A percentile compares a stretch with the other conserved stretches of the same genome.
Conservation (phyloP, 768 basidiomycete species). For the Neoboletus magnificus region DNA sequence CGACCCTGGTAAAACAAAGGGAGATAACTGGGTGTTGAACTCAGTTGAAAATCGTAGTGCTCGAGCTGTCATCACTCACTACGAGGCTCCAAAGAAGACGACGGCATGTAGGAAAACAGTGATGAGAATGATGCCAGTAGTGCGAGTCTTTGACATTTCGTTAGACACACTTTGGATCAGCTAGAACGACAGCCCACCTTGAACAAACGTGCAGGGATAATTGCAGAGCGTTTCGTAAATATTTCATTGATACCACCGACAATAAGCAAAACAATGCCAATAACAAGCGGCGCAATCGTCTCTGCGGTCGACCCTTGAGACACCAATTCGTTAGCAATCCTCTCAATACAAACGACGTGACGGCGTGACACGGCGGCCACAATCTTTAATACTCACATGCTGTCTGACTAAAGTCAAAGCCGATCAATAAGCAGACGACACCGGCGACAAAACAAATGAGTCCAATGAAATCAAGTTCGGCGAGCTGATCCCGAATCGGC, state of each 20-base stretch:
- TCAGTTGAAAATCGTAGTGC: background rate
- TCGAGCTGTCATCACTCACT: constrained; percentile 13
- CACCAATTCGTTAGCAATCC: background rate
- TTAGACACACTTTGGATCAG: background rate
- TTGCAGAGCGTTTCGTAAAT: constrained; percentile 61
- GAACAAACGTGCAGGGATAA: constrained; percentile 74
- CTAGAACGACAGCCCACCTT: constrained; percentile 38
- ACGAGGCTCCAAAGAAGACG: constrained; percentile 51
- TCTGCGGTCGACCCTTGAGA: constrained; percentile 51
- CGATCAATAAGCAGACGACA: constrained; percentile 65
- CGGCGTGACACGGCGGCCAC: background rate
- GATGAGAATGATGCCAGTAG: constrained; percentile 59
- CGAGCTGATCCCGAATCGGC: constrained; percentile 54
- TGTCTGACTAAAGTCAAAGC: constrained; percentile 68
- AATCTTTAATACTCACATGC: constrained; percentile 47
- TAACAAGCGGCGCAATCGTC: constrained; percentile 59
- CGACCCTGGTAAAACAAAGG: constrained; percentile 69
- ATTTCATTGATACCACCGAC: constrained; percentile 54
- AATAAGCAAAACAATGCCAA: constrained; percentile 56
- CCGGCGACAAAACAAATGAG: constrained; percentile 60
- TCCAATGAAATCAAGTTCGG: constrained; percentile 71
- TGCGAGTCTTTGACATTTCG: constrained; percentile 54
- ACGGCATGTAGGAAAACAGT: constrained; percentile 60
- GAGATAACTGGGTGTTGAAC: constrained; percentile 46
- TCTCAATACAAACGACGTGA: background rate